Evolutionary conservation across 768 basidiomycete genomes (phyloP).

Genomic region (Gelatoporia subvermispora): DNA sequence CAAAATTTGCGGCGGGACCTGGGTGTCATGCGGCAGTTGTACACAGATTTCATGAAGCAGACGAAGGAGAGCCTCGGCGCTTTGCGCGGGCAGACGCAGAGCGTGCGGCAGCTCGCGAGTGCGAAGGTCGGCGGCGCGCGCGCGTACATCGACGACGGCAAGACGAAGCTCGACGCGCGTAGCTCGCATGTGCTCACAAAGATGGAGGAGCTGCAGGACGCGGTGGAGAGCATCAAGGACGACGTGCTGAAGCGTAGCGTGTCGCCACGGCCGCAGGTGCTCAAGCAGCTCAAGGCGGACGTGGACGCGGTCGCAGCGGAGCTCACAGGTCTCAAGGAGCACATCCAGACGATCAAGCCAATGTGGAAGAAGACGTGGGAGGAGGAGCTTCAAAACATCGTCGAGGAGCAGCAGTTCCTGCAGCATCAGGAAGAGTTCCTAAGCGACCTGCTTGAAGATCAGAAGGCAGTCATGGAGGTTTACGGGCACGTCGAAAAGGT

Average conservation of each 20-base stretch:
- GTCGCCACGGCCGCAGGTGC: conserved; percentile 68
- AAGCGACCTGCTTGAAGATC: conserved; percentile 83
- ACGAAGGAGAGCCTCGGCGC: conserved; percentile 82
- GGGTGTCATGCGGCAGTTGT: conserved; percentile 89
- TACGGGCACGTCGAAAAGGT: conserved; percentile 90
- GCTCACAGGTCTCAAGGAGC: conserved; percentile 72
- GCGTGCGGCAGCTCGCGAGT: conserved; percentile 82
- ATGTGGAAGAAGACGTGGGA: conserved; percentile 99
- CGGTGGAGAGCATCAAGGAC: conserved; percentile 82
- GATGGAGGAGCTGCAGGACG: conserved; percentile 90
- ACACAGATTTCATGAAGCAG: conserved; percentile 88
- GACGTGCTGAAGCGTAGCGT: conserved; percentile 89
- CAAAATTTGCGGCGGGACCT: conserved; percentile 91
- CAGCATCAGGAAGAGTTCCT: conserved; percentile 91
- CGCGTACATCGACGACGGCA: conserved; percentile 86
- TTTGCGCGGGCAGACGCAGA: conserved; percentile 79
- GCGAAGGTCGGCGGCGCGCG: conserved; percentile 81
- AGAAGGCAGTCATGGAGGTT: conserved; percentile 85
- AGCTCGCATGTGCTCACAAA: conserved; percentile 89
- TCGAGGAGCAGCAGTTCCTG: conserved; percentile 94
- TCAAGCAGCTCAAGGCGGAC: conserved; percentile 70
- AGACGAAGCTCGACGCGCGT: conserved; percentile 82
- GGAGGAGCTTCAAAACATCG: conserved; percentile 91
- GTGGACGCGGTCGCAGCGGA: conserved; percentile 61
- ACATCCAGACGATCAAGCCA: conserved; percentile 85